Conservation (phyloP, 257 asterid genomes). For the Phtheirospermum japonicum region DNA sequence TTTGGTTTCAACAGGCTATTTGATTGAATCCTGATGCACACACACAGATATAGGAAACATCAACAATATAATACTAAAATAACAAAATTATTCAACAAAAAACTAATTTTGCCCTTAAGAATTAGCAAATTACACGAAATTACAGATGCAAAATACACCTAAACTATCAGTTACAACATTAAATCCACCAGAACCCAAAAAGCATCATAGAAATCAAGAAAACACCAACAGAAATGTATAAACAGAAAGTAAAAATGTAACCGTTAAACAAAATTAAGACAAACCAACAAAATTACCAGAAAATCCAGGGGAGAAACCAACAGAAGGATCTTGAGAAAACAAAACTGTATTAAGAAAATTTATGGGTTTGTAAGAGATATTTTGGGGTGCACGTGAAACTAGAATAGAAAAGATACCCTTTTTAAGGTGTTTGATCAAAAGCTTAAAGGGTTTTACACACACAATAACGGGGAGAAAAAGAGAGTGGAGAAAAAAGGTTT, state of each 20-base stretch:
- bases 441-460: slow-evolving; percentile 30
- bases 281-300: slow-evolving; percentile 18
- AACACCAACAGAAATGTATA: not conserved
- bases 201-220: slow-evolving; percentile 18
- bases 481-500: slow-evolving; percentile 8
- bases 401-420: slow-evolving; percentile 28
- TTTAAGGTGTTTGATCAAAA: slow-evolving; percentile 31
- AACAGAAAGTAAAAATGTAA: not conserved
- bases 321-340: slow-evolving; percentile 4
- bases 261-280: not conserved
- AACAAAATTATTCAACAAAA: slow-evolving; percentile 12
- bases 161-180: no score
- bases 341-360: no score
- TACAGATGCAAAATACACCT: not conserved
- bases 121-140: not conserved
- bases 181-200: not conserved
- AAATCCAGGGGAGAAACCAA: slow-evolving; percentile 15
- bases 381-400: no score
- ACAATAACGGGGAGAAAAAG: slow-evolving; percentile 10
- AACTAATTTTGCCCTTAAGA: not conserved
- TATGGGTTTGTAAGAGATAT: no score
- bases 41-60: not conserved
- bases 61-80: not conserved
- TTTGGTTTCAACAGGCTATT: no score
- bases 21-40: not conserved